A percentile compares a stretch with the other conserved stretches of the same genome.
These are phyloP conservation scores for Rhypophila decipiens DNA, from an alignment of 495 filamentous ascomycete genomes.

Conservation along the genomic window DNA sequence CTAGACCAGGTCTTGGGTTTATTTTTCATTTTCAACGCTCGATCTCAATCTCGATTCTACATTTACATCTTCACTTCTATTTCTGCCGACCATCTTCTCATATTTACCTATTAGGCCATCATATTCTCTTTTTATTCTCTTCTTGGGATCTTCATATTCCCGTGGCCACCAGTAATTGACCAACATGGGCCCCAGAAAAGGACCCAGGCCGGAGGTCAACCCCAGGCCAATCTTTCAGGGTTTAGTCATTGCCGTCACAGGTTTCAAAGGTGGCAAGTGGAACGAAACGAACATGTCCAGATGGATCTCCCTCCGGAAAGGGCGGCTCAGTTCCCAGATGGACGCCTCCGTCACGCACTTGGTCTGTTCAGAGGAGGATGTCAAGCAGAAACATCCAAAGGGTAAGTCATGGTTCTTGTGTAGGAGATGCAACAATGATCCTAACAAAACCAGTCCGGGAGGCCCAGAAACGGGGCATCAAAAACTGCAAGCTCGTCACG, in stretches of 20 bases:
- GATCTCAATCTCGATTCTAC: neutral
- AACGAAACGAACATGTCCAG: conserved; percentile 22
- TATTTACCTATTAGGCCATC: neutral
- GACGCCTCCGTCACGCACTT: conserved; percentile 30
- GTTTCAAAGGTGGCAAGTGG: conserved; percentile 23
- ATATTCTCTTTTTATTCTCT: neutral
- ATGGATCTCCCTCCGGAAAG: conserved; percentile 26
- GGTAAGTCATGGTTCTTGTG: conserved; percentile 2
- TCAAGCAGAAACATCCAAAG: conserved; percentile 11
- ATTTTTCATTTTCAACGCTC: too few relatives aligned
- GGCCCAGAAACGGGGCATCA: conserved; percentile 14
- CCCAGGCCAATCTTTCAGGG: conserved; percentile 21
- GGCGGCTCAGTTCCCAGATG: conserved; percentile 13
- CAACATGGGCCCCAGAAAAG: neutral
- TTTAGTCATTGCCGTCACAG: conserved; percentile 24
- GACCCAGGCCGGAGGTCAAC: neutral
- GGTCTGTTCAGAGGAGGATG: conserved; percentile 25
- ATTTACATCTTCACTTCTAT: neutral
- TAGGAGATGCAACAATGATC: neutral
- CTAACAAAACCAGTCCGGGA: conserved; percentile 8
- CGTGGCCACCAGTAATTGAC: neutral
- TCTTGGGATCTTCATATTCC: neutral
- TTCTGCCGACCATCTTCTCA: neutral
- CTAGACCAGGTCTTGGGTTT: too few relatives aligned
- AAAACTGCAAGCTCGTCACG: conserved; percentile 21